Conservation (phyloP, 768 basidiomycete genomes). For the Lyophyllum shimeji region DNA sequence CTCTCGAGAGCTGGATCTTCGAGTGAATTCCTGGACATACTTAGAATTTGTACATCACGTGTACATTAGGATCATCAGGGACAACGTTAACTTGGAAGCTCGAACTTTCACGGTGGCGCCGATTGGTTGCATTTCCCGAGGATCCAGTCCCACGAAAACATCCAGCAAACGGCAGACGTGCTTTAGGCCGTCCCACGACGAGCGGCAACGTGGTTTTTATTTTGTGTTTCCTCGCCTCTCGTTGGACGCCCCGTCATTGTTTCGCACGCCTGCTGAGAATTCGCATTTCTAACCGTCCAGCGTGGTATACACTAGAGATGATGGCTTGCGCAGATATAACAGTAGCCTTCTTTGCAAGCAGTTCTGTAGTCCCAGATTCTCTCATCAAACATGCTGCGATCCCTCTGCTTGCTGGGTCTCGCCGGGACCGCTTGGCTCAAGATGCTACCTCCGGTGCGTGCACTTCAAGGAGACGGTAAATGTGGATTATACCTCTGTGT, state of each 20-base stretch:
- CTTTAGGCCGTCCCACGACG: constrained; percentile 12
- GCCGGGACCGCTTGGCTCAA: constrained; percentile 17
- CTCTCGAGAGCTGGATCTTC: constrained; percentile 72
- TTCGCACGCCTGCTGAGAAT: constrained; percentile 15
- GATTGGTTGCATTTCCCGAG: neutral
- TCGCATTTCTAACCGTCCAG: neutral
- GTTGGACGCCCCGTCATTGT: constrained; percentile 18
- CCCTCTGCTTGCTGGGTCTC: constrained; percentile 15
- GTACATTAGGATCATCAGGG: constrained; percentile 9
- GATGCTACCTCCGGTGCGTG: constrained; percentile 19
- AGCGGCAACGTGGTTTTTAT: constrained; percentile 5
- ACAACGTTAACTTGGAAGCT: neutral
- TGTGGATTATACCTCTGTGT: constrained; percentile 47
- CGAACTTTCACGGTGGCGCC: constrained; percentile 2
- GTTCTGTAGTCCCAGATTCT: neutral
- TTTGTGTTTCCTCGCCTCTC: constrained; percentile 22
- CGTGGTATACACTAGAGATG: neutral
- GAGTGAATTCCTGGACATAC: constrained; percentile 49
- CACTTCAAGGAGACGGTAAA: constrained; percentile 42
- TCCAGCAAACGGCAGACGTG: neutral
- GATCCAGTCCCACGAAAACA: constrained; percentile 12
- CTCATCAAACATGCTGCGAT: constrained; percentile 10
- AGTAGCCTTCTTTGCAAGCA: neutral
- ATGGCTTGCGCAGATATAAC: constrained; percentile 2
- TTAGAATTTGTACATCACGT: constrained; percentile 13